Evolutionary conservation across 2,329 filamentous ascomycete species (phyloP), one percentile per base, ranked within the genome.

Genomic region (Stagonosporopsis cucurbitacearum): DNA sequence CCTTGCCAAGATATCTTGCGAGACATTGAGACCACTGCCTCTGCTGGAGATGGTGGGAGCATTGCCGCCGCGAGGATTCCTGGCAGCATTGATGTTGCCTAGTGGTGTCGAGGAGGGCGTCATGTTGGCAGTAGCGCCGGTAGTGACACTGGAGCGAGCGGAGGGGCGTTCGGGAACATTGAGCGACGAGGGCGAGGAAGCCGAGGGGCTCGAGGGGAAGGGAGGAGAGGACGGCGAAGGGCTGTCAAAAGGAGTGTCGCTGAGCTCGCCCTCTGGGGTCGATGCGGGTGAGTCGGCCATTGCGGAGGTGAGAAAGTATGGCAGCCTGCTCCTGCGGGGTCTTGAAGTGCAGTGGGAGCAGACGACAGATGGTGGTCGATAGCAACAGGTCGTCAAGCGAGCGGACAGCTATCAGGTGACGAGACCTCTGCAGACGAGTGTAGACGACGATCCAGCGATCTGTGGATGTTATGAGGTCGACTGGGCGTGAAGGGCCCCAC

Each of bases 61-160:
- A 3, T 77, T 74, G 23, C 54, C 69, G 20, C 74, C 69, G 20
- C 74, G 75, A 13, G 83, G 83, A 67, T 85, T 80, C 61, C 87
- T 80, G 35, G 86, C 86, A 44, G 86, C 85, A 74, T 88, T 92
- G 68, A 96, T 79, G 54, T 90, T 84, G 36, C 92, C 92, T 4
- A 93, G 80, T 36, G 91, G 88, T 25, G 89, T 95, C n/a, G 92
- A 96, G n/a, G 87, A 92, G 6, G 89, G 79, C 52, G 86, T 91
- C 86, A 96, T 92, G 54, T 76, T 75, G 26, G 79, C 70, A 50
- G 67, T 69, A 12, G 66, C 66, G 52, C 63, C 67, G 19, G 86
- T 78, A 45, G 88, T 84, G 50, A 87, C 86, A 19, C 84, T 75
- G 42, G 85, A 84, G 64, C 86, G 84, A 37, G 87, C 74, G 5